Evolutionary conservation across 495 filamentous ascomycete species (phyloP).

Genomic region (Monascus purpureus): DNA sequence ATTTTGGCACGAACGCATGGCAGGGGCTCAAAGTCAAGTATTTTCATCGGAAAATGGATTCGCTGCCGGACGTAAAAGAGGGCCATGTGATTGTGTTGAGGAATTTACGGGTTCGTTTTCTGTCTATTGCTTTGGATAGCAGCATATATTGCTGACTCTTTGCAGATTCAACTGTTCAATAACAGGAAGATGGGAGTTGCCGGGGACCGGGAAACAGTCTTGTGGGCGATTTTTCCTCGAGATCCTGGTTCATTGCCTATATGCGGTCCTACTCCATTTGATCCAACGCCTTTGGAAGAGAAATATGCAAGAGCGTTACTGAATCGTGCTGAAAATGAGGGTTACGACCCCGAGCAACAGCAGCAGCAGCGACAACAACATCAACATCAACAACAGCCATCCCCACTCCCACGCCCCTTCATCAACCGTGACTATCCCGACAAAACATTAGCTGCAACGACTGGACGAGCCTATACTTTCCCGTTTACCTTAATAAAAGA

Average conservation of each 20-base stretch:
- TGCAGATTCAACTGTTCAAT: conserved; percentile 11
- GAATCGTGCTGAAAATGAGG: background rate
- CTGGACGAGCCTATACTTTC: background rate
- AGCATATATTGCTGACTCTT: conserved; percentile 2
- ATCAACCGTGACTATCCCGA: background rate
- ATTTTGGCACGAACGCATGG: conserved; percentile 18
- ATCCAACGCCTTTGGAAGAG: conserved; percentile 3
- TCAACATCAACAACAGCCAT: conserved; percentile 2
- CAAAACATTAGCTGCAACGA: background rate
- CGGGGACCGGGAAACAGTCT: conserved; percentile 13
- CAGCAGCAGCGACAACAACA: background rate
- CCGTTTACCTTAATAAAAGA: conserved; percentile 50
- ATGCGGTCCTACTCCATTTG: conserved; percentile 18
- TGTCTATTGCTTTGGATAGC: conserved; percentile 5
- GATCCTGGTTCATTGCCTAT: conserved; percentile 9
- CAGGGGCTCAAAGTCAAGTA: conserved; percentile 36
- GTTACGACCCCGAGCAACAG: background rate
- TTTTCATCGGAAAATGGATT: conserved; percentile 25
- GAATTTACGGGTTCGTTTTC: conserved; percentile 22
- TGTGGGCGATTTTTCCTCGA: conserved; percentile 25
- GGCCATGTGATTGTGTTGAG: conserved; percentile 36
- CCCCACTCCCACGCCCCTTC: background rate
- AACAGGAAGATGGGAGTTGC: conserved; percentile 15
- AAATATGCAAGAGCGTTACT: background rate
- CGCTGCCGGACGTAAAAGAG: conserved; percentile 22